These are phyloP conservation scores for Colletotrichum sublineola DNA, from an alignment of 2,329 filamentous ascomycete genomes.

Conservation along the genomic window DNA sequence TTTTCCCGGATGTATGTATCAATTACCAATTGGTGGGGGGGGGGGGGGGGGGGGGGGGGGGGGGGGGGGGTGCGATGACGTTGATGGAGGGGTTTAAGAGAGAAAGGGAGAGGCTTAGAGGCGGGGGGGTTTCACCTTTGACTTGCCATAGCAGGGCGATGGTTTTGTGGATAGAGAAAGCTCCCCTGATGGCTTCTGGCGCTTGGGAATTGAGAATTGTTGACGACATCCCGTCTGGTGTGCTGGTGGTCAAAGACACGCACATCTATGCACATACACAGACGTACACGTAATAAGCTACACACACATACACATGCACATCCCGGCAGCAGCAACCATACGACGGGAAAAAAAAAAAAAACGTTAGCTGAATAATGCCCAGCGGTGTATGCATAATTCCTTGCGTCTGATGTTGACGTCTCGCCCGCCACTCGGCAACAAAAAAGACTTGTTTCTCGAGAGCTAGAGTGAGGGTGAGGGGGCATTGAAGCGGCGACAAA, in stretches of 20 bases:
- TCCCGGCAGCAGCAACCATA: background rate
- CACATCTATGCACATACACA: background rate
- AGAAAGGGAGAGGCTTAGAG: constrained; percentile 15
- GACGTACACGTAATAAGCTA: background rate
- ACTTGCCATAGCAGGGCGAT: background rate
- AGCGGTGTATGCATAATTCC: constrained; percentile 14
- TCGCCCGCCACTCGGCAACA: background rate
- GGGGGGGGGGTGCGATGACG: background rate
- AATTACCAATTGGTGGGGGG: no score
- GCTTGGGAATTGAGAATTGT: constrained; percentile 8
- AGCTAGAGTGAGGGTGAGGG: no score
- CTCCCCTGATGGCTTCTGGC: background rate
- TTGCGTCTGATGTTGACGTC: constrained; percentile 16
- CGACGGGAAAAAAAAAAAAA: background rate
- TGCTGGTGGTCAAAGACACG: constrained; percentile 12
- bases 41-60: no score
- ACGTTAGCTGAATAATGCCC: constrained; percentile 1
- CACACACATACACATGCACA: background rate
- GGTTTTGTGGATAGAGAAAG: background rate
- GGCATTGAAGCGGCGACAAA: background rate
- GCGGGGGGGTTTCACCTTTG: constrained; percentile 14
- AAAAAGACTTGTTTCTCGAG: background rate
- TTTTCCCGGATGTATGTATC: background rate
- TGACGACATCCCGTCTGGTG: constrained; percentile 9
- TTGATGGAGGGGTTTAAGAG: background rate